Conservation (phyloP, 176 grass and related monocot species). For the Phoenix roebelenii region DNA sequence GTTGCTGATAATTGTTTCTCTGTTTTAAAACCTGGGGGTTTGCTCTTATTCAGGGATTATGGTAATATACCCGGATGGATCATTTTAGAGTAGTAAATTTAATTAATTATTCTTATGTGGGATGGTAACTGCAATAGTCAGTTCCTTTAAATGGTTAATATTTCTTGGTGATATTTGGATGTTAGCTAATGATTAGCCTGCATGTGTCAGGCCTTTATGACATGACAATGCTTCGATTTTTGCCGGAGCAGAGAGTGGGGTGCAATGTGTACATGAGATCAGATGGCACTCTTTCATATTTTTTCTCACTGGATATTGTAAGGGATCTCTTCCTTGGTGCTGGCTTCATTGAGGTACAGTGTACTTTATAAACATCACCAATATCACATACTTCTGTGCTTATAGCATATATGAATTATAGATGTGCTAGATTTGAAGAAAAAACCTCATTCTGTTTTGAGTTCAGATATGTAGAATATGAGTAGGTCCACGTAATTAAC, state of each 20-base stretch:
- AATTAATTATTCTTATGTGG: too few relatives aligned
- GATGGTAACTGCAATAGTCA: too few relatives aligned
- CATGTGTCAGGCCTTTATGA: slow-evolving; percentile 67
- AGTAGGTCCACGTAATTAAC: too few relatives aligned
- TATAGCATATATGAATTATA: too few relatives aligned
- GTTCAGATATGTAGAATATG: too few relatives aligned
- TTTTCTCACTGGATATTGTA: slow-evolving; percentile 65
- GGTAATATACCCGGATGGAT: slow-evolving; percentile 29
- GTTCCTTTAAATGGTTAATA: not conserved
- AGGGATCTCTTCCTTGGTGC: slow-evolving; percentile 63
- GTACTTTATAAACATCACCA: not conserved
- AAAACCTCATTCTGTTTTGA: too few relatives aligned
- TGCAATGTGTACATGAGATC: slow-evolving; percentile 79
- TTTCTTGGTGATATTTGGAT: slow-evolving; percentile 10
- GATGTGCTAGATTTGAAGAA: too few relatives aligned
- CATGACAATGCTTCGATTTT: slow-evolving; percentile 96
- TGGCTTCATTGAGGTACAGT: slow-evolving; percentile 64
- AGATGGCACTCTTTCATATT: slow-evolving; percentile 86
- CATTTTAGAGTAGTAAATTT: not conserved
- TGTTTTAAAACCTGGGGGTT: slow-evolving; percentile 72
- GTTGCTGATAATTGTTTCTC: slow-evolving; percentile 46
- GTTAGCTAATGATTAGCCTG: too few relatives aligned
- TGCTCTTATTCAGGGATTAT: slow-evolving; percentile 91
- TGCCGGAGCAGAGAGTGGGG: slow-evolving; percentile 64
- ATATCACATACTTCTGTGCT: not conserved